Base-by-base conservation (phyloP, 2,329 filamentous ascomycete genomes). In the Colletotrichum eleusines region DNA sequence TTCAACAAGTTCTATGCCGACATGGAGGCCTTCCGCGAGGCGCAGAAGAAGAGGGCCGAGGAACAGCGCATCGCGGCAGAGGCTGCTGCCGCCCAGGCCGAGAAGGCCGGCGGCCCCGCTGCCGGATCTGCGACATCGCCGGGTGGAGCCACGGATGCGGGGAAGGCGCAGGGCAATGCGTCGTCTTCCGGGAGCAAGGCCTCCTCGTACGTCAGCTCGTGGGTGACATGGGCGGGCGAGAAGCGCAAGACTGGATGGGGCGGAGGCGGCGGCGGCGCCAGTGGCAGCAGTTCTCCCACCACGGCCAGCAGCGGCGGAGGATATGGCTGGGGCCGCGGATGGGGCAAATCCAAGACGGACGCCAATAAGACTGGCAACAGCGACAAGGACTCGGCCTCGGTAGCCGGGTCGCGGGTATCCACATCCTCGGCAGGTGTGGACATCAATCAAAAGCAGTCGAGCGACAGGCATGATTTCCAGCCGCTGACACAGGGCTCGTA, bases 1-100 rank as follows among this genome's bases (percentile, higher is more conserved):
- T 94, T 98, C 80, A 97, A 92, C 79, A 94, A 90, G 76, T 85
- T 98, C 35, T 98, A 97, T 85, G 89, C 94, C 0, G 95, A 98
- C 75, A 93, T 98, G 81, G 95, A 98, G 81, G 78, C 78, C 80
- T 81, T 86, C 76, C 76, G 84, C 64, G 81, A 87, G 78, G 80
- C 84, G 73, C 78, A 87, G 74, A 71, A 83, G 46, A 74, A 83
- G 66, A 75, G 85, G 48, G 75, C 78, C 59, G 76, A 88, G 74
- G 77, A 86, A 76, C 3, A 76, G 78, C 76, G 75, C 76, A 73
- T 74, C 51, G 75, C 59, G 69, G 59, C 77, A 54, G 78, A 77
- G 69, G 76, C 77, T 38, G 76, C 74, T 46, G 71, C 71, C 3
- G 73, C 73, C 5, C 33, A 69, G 51, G 57, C 68, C 60, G 69